phyloP scores from a whole-genome alignment of 192 early-diverging fungal genomes.

The Allomyces arbusculus region DNA sequence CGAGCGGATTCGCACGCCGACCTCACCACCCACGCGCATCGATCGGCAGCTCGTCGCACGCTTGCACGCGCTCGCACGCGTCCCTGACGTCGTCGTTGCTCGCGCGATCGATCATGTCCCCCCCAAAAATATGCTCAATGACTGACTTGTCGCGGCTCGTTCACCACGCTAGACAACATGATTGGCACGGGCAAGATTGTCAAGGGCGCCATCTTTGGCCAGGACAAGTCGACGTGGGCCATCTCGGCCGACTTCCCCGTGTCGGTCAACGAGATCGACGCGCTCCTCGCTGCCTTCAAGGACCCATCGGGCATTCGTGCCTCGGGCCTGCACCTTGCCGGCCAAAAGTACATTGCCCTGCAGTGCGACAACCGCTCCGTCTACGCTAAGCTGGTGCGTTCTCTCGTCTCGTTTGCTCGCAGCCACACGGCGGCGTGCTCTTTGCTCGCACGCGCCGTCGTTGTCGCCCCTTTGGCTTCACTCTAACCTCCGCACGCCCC shows the following conservation, averaged over 20 bases:
- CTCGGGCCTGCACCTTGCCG: constrained; percentile 40
- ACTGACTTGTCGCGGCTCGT: too few relatives aligned
- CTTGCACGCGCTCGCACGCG: too few relatives aligned
- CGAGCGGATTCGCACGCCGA: too few relatives aligned
- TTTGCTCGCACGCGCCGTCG: neutral
- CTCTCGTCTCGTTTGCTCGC: too few relatives aligned
- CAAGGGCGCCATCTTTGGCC: constrained; percentile 65
- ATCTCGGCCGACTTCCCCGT: constrained; percentile 36
- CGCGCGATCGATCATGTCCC: too few relatives aligned
- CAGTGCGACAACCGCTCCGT: constrained; percentile 40
- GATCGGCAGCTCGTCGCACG: too few relatives aligned
- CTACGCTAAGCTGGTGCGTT: constrained; percentile 54
- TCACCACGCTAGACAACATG: constrained; percentile 22
- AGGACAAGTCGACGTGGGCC: constrained; percentile 67
- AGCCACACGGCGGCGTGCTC: too few relatives aligned
- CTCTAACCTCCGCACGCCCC: too few relatives aligned
- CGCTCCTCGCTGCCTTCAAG: constrained; percentile 38
- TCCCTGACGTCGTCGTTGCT: too few relatives aligned
- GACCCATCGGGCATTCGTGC: constrained; percentile 30
- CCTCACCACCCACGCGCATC: too few relatives aligned
- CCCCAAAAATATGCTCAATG: too few relatives aligned
- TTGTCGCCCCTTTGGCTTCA: too few relatives aligned
- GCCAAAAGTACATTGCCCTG: constrained; percentile 55
- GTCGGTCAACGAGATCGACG: constrained; percentile 24
- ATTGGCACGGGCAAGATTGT: constrained; percentile 47